Evolutionary conservation across 1,284 basidiomycete species (phyloP).

Genomic region (Pseudozyma flocculosa): DNA sequence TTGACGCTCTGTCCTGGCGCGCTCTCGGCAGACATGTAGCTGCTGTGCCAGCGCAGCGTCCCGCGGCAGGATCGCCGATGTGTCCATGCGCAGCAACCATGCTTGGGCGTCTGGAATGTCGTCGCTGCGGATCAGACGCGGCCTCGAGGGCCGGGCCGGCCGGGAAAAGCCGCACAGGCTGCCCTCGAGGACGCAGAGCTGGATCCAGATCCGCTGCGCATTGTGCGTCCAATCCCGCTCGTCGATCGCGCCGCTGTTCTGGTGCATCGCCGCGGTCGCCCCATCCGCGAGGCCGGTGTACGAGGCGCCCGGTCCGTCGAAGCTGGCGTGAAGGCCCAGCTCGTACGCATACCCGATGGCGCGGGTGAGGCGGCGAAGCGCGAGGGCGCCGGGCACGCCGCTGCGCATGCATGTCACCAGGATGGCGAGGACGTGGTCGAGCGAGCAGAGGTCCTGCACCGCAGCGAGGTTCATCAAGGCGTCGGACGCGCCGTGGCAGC

Average conservation of each 20-base stretch:
- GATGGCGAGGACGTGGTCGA: constrained; percentile 82
- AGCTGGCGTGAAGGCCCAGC: constrained; percentile 41
- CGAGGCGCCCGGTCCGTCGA: too few species aligned
- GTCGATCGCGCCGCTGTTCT: too few species aligned
- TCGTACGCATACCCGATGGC: constrained; percentile 58
- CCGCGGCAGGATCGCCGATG: too few species aligned
- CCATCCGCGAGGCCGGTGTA: too few species aligned
- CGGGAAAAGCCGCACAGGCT: constrained; percentile 17
- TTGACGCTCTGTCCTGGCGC: too few species aligned
- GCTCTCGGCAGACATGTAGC: too few species aligned
- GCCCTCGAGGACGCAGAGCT: constrained; percentile 32
- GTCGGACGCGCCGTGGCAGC: constrained; percentile 69
- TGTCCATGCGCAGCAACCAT: too few species aligned
- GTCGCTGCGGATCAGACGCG: constrained; percentile 24
- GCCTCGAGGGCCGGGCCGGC: constrained; percentile 5
- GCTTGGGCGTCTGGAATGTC: constrained; percentile 24
- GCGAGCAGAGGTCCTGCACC: constrained; percentile 70
- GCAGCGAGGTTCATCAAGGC: constrained; percentile 71
- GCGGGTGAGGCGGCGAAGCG: constrained; percentile 54
- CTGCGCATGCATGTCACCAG: constrained; percentile 77
- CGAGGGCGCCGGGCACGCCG: constrained; percentile 55
- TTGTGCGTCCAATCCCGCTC: background rate
- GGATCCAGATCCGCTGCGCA: constrained; percentile 33
- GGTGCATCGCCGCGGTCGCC: too few species aligned
- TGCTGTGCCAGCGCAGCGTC: too few species aligned